Conservation (phyloP, 495 filamentous ascomycete species). For the Acidiella bohemica region DNA sequence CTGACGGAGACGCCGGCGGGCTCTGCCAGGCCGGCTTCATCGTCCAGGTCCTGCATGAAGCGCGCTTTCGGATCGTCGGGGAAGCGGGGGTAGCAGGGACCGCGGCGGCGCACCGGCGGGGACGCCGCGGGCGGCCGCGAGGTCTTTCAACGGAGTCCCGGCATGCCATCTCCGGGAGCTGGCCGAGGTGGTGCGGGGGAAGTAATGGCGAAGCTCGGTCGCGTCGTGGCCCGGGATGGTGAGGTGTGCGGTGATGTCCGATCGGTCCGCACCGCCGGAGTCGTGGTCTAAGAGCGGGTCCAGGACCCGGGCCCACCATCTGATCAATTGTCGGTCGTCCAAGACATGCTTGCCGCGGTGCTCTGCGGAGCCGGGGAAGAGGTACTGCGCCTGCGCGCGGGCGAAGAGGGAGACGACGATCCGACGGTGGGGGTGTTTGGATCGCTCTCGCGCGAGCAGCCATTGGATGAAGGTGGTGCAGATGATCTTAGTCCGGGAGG, state of each 20-base stretch:
- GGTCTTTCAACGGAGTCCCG: constrained; percentile 50
- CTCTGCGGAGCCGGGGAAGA: constrained; percentile 82
- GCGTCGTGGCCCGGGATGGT: constrained; percentile 74
- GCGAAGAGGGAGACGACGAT: constrained; percentile 85
- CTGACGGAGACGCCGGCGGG: constrained; percentile 28
- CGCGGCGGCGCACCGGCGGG: constrained; percentile 47
- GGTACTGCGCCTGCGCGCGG: constrained; percentile 79
- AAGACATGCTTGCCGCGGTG: constrained; percentile 84
- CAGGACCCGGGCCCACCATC: constrained; percentile 86
- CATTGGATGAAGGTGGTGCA: constrained; percentile 62
- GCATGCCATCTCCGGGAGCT: constrained; percentile 18
- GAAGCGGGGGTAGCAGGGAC: constrained; percentile 76
- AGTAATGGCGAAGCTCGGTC: constrained; percentile 52
- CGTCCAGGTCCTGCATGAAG: constrained; percentile 79
- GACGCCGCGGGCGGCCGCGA: constrained; percentile 33
- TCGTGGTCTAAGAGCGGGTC: constrained; percentile 47
- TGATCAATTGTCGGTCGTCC: constrained; percentile 74
- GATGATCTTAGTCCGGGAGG: constrained; percentile 61
- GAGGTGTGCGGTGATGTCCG: constrained; percentile 53
- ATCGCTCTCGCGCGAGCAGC: constrained; percentile 48
- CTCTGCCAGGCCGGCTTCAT: constrained; percentile 45
- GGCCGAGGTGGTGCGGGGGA: constrained; percentile 36
- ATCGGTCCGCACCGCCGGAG: neutral
- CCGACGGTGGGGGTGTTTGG: constrained; percentile 48
- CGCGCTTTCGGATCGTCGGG: constrained; percentile 94